Evolutionary conservation across 352 stramenopile genomes (phyloP), one percentile per base, ranked within the genome.

Genomic region (Phytopythium montanum): DNA sequence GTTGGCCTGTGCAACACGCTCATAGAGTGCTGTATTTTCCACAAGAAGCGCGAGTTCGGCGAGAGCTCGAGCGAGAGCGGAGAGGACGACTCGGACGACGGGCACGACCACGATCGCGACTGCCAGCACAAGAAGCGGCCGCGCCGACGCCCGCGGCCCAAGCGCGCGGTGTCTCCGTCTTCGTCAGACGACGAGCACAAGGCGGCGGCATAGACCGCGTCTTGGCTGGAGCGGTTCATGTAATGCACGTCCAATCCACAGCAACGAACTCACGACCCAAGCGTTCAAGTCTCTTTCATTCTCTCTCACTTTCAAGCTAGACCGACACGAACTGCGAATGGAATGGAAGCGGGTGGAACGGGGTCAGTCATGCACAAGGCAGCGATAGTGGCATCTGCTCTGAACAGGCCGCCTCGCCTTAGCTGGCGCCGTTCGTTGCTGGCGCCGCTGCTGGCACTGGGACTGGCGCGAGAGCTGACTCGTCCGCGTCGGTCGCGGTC

Each of bases 1-100:
- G 6, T 38, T 1, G 14, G 2, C 14, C 9, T 6, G 5, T 38
- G 26, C n/a, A 67, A 49, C 19, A 23, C 39, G 5, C 51, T 6
- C 52, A 8, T 54, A 95, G 86, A 92, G 62, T 98, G 92, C 75
- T 98, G 92, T 66, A 88, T 98, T 45, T 98, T 97, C 69, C 90
- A 97, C 83, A 97, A 97, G 75, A 93, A 90, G 59, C 80, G 87
- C 48, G 73, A 87, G 48, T 98, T 97, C 61, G 90, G 86, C 21
- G 90, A 96, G 69, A 97, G 88, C 70, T 96, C 88, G 29, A 96
- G 88, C 49, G 91, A 97, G 66, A 97, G 88, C 59, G 82, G 80
- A 23, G 87, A 90, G 41, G 84, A 89, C 55, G 76, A 75, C 52
- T 64, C 61, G 61, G 58, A 58, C 38, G 60, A 75, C 50, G 54